These are phyloP conservation scores for Pterocarpus santalinus DNA, from an alignment of 306 rosid species.

Conservation along the genomic window DNA sequence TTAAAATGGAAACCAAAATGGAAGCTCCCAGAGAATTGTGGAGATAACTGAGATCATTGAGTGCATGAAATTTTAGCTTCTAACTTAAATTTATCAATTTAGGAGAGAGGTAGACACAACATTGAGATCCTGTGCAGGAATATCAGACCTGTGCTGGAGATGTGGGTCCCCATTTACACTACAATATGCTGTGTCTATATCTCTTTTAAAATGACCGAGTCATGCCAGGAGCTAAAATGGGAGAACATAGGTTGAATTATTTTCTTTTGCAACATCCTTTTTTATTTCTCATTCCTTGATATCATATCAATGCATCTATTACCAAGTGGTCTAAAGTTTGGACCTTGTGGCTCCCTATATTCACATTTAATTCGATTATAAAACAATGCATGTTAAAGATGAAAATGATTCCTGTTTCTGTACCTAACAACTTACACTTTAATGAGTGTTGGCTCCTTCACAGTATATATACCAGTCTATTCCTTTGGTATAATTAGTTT, in stretches of 20 bases:
- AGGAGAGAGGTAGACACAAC: not conserved
- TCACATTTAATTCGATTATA: not conserved
- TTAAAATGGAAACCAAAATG: no score
- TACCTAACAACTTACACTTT: constrained; percentile 8
- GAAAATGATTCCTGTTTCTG: constrained; percentile 12
- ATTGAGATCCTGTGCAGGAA: not conserved
- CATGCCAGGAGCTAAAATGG: no score
- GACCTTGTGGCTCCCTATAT: no score
- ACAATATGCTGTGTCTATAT: no score
- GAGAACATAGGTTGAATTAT: no score
- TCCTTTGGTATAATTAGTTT: constrained; percentile 16
- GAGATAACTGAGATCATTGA: not conserved
- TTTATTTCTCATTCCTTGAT: no score
- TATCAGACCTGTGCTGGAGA: not conserved
- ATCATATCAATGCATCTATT: no score
- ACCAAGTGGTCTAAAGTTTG: no score
- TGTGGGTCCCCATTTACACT: no score
- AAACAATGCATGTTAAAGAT: constrained; percentile 7
- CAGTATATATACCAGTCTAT: constrained; percentile 1
- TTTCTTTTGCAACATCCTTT: no score
- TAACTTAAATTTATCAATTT: not conserved
- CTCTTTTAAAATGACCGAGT: no score
- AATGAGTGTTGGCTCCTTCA: not conserved
- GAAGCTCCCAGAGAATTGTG: not conserved
- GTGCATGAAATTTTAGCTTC: not conserved